A percentile compares a stretch with the other conserved stretches of the same genome.
phyloP scores from a whole-genome alignment of 2,329 filamentous ascomycete genomes.

The Escovopsis sp. region DNA sequence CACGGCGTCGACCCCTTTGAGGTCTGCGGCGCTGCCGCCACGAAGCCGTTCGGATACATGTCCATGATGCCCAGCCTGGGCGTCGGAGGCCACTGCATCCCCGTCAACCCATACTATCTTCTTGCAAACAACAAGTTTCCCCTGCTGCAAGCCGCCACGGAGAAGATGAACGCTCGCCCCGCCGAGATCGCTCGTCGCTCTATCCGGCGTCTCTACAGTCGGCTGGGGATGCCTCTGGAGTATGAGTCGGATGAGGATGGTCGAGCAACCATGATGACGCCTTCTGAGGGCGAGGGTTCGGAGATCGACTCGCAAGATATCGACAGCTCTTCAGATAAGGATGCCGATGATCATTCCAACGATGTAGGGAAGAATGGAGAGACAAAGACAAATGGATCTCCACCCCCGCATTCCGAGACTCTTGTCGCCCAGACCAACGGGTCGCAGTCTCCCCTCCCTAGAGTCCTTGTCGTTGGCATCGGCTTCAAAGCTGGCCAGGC shows the following conservation, averaged over 20 bases:
- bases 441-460: slow-evolving; percentile 9
- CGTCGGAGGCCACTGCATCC: slow-evolving; percentile 41
- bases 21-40: slow-evolving; percentile 31
- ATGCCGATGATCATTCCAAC: too few relatives aligned
- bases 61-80: slow-evolving; percentile 31
- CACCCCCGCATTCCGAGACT: too few relatives aligned
- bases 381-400: too few relatives aligned
- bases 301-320: too few relatives aligned
- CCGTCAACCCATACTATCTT: slow-evolving; percentile 38
- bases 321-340: too few relatives aligned
- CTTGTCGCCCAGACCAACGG: too few relatives aligned
- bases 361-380: too few relatives aligned
- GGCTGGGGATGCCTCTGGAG: neutral
- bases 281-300: too few relatives aligned
- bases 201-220: slow-evolving; percentile 15
- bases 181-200: slow-evolving; percentile 21
- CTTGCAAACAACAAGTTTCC: slow-evolving; percentile 32
- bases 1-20: slow-evolving; percentile 34
- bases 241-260: too few relatives aligned
- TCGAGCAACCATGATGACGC: too few relatives aligned
- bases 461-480: slow-evolving; percentile 29
- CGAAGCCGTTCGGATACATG: slow-evolving; percentile 38
- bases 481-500: slow-evolving; percentile 36
- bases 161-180: slow-evolving; percentile 28
- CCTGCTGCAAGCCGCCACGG: slow-evolving; percentile 27